These are phyloP conservation scores for Barnettozyma populi DNA, from an alignment of 805 yeast genomes.

Conservation along the genomic window DNA sequence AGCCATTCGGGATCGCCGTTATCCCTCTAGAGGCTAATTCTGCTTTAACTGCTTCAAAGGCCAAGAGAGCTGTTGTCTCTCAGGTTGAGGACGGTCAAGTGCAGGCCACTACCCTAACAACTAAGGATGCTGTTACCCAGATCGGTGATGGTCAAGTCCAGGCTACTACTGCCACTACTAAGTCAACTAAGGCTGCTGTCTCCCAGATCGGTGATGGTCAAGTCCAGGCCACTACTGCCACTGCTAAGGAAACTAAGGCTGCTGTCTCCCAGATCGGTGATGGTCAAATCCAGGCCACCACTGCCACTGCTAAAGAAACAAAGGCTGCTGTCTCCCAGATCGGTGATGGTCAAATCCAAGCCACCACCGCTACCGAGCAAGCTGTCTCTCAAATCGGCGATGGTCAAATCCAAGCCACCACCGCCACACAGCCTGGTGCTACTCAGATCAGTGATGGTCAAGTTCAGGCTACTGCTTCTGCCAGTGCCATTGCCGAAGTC, in stretches of 20 bases:
- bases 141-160: conserved; percentile 43
- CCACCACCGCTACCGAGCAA: conserved; percentile 14
- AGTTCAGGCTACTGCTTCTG: conserved; percentile 9
- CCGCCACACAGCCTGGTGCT: conserved; percentile 52
- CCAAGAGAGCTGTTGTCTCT: conserved; percentile 21
- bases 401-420: conserved; percentile 16
- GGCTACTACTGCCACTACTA: conserved; percentile 9
- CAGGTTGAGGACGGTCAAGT: conserved; percentile 9
- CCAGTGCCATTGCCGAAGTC: conserved; percentile 1
- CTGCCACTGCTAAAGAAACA: conserved; percentile 14
- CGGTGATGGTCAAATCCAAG: conserved; percentile 11
- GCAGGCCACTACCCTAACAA: conserved; percentile 3
- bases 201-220: conserved; percentile 29
- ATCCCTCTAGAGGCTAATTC: conserved; percentile 32
- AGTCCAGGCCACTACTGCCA: conserved; percentile 29
- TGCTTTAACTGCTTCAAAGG: conserved; percentile 33
- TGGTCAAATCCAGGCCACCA: conserved; percentile 25
- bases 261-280: conserved; percentile 23
- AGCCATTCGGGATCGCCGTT: conserved; percentile 65
- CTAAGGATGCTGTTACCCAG: conserved; percentile 30
- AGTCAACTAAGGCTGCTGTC: conserved; percentile 17
- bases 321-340: conserved; percentile 19
- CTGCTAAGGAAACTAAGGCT: conserved; percentile 25
- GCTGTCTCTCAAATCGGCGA: conserved; percentile 25
- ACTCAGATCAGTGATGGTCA: conserved; percentile 24